phyloP scores from a whole-genome alignment of 345 rosid genomes.

The Rubroshorea leprosula region DNA sequence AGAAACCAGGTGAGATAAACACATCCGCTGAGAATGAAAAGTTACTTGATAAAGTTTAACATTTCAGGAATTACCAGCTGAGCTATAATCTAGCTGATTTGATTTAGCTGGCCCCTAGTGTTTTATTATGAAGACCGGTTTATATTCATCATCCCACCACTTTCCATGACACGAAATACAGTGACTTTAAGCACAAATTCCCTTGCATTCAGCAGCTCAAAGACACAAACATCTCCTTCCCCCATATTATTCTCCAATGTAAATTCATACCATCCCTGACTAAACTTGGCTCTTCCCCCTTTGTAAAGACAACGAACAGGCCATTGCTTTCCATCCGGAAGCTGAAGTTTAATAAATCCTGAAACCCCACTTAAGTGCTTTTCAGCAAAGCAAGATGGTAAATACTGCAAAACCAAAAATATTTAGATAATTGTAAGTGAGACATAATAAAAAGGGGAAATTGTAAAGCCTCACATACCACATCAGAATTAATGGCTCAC shows the following conservation, averaged over 20 bases:
- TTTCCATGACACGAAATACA: slow-evolving; percentile 50
- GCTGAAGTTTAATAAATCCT: slow-evolving; percentile 76
- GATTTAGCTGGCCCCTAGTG: slow-evolving; percentile 13
- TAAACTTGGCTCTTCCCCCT: slow-evolving; percentile 82
- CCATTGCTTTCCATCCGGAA: slow-evolving; percentile 75
- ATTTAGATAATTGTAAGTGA: background rate
- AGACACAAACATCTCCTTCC: slow-evolving; percentile 85
- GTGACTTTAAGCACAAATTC: slow-evolving; percentile 82
- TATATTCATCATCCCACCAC: slow-evolving; percentile 5
- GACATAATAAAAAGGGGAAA: background rate
- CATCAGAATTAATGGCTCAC: slow-evolving; percentile 33
- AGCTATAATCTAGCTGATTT: slow-evolving; percentile 12
- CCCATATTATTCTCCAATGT: slow-evolving; percentile 73
- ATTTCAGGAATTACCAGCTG: slow-evolving; percentile 18
- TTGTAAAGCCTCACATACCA: background rate
- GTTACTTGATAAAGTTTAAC: slow-evolving; percentile 16
- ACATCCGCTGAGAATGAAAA: slow-evolving; percentile 13
- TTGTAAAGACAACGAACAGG: slow-evolving; percentile 81
- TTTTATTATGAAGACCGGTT: slow-evolving; percentile 17
- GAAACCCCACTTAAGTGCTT: slow-evolving; percentile 73
- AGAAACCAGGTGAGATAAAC: slow-evolving; percentile 15
- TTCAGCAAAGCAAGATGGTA: slow-evolving; percentile 86
- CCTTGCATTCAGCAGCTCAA: slow-evolving; percentile 64
- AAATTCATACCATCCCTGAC: slow-evolving; percentile 94
- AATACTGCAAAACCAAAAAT: slow-evolving; percentile 44